Evolutionary conservation across 1,139 yeast species (phyloP).

Genomic region (Sugiyamaella paludigena): DNA sequence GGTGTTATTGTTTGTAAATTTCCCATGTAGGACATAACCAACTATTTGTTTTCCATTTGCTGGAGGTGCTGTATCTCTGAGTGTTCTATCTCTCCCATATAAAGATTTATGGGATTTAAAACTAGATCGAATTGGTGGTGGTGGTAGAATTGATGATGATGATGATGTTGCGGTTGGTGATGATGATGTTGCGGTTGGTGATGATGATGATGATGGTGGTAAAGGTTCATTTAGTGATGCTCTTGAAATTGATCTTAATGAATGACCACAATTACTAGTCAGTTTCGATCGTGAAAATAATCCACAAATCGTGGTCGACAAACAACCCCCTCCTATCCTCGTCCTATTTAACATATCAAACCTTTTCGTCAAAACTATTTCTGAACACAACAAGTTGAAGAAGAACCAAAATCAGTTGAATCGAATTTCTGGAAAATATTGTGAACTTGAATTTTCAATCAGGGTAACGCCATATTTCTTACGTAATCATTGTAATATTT

Average conservation of each 20-base stretch:
- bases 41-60: conserved; percentile 36
- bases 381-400: too few relatives aligned
- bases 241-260: too few relatives aligned
- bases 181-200: not conserved
- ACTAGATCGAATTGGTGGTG: conserved; percentile 6
- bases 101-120: conserved; percentile 11
- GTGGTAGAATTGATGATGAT: not conserved
- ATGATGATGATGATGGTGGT: too few relatives aligned
- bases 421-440: too few relatives aligned
- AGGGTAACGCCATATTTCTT: too few relatives aligned
- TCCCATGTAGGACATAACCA: conserved; percentile 72
- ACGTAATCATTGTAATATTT: too few relatives aligned
- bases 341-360: not conserved
- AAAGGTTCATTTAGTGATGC: too few relatives aligned
- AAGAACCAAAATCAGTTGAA: too few relatives aligned
- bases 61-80: conserved; percentile 1
- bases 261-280: too few relatives aligned
- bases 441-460: too few relatives aligned
- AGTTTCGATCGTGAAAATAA: too few relatives aligned
- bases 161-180: not conserved
- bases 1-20: conserved; percentile 80
- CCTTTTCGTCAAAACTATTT: not conserved
- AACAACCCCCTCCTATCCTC: not conserved
- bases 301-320: not conserved
- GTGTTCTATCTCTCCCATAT: not conserved